Evolutionary conservation across 768 basidiomycete genomes (phyloP), one percentile per base, ranked within the genome.

Genomic region (Rhizopogon vinicolor): DNA sequence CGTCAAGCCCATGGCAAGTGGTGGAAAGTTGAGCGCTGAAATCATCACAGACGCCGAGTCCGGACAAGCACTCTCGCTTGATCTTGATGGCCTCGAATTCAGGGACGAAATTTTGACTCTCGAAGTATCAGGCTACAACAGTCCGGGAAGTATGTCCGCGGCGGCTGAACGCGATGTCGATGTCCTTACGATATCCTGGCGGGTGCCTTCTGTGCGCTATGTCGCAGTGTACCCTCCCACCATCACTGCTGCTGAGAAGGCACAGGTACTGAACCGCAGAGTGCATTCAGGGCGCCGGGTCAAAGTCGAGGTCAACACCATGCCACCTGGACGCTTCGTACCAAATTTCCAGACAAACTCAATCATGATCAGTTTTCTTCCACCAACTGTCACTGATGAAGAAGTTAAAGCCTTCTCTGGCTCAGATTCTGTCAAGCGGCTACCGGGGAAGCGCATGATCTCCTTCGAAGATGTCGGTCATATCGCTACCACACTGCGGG

Each of bases 181-280:
- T 12, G 69, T 74, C 39, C 61, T 86, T 49, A 75, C 74, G 0
- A 72, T 85, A 43, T 76, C 74, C 10, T 87, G 84, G 81, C 72
- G 66, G 6, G 66, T 68, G 1, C 83, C 83, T 1, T 79, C 77
- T n/a, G 62, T 62, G 5, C 65, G 74, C 1, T 75, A 78, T 56
- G 58, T 79, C n/a, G 82, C 72, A 1, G 73, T 70, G 3, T 86
- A 79, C 57, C 35, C 33, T 16, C 19, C 6, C 5, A 16, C 19
- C 1, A 19, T 49, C 10, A 25, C 35, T 16, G 69, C 65, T 40
- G 51, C 44, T 7, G 59, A 55, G 25, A 78, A 75, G 59, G 73
- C 71, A 4, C 59, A 53, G 19, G 59, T 64, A 29, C 65, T 85
- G 39, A 59, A 84, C 44, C 67, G 72, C 16, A 57, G 46, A 19